Percentiles rank a stretch among this genome's conserved stretches.
Conservation (phyloP, 257 asterid genomes). For the Knoxia roxburghii region DNA sequence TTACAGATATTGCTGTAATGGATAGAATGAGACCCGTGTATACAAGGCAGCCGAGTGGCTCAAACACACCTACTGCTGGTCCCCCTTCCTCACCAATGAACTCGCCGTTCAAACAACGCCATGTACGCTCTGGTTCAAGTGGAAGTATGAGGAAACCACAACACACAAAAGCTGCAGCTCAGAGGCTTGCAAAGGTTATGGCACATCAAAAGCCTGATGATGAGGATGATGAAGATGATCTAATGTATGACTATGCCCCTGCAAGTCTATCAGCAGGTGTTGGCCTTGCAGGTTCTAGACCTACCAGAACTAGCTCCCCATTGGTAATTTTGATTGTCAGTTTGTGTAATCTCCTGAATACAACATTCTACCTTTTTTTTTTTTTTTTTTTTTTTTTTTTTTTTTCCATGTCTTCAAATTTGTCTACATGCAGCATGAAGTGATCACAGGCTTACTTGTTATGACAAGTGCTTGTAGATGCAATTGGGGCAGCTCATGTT, state of each 20-base stretch:
- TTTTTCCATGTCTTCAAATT: not conserved
- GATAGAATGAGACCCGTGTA: slow-evolving; percentile 23
- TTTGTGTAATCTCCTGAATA: not conserved
- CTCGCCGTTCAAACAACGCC: slow-evolving; percentile 42
- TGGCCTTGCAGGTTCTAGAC: slow-evolving; percentile 75
- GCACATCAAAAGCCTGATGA: slow-evolving; percentile 64
- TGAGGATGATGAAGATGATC: slow-evolving; percentile 65
- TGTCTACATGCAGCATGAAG: not conserved
- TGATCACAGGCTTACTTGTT: not conserved
- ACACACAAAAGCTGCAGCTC: slow-evolving; percentile 86
- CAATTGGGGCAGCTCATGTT: not conserved
- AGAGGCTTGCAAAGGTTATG: slow-evolving; percentile 84
- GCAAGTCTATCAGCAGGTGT: slow-evolving; percentile 47
- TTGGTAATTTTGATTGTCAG: slow-evolving; percentile 37
- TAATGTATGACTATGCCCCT: slow-evolving; percentile 50
- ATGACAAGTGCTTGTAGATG: not conserved
- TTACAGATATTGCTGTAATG: slow-evolving; percentile 9
- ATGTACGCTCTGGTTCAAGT: slow-evolving; percentile 47
- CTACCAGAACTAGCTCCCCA: slow-evolving; percentile 48
- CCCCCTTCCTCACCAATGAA: slow-evolving; percentile 30
- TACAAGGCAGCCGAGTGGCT: slow-evolving; percentile 21
- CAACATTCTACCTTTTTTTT: not conserved
- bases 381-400: no score
- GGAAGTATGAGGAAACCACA: slow-evolving; percentile 52
- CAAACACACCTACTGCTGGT: slow-evolving; percentile 13